Base-by-base conservation (phyloP, 2,329 filamentous ascomycete genomes). In the Penicillium oxalicum region DNA sequence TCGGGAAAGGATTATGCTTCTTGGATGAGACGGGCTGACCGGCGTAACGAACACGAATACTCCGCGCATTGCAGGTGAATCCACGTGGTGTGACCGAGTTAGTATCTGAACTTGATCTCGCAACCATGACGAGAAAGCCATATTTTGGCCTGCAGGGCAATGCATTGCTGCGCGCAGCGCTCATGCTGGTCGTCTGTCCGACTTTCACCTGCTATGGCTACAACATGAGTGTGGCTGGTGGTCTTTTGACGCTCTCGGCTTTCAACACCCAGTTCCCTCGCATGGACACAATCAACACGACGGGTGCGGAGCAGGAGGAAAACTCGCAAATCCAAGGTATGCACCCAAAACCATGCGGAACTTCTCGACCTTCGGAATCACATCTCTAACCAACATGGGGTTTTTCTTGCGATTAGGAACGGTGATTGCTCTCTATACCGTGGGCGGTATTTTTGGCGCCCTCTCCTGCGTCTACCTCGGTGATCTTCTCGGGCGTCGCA, bases 181-280 rank as follows among this genome's bases (percentile, higher is more conserved):
- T 59, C 3, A 49, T 49, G 52, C 53, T 63, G 29, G 55, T 61
- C n/a, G 61, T 61, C 4, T 56, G 49, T 8, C 61, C 61, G 41
- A 56, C 70, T 24, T 77, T 76, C 52, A 70, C 76, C 45, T 65
- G 75, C 41, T 77, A 75, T 53, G 76, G 76, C 44, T 79, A 77
- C 66, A 77, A 78, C 57, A 74, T 77, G 56, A 72, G 73, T 43
- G 73, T 73, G 39, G 67, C 74, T n/a, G 75, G 75, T 39, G 74
- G 75, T 12, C 63, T 78, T 9, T 57, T 73, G 61, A 70, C 49
- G 5, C 53, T 63, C 0, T 49, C 54, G 7, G 38, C 57, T 8
- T 49, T 60, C 50, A 56, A 61, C 48, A 41, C 13, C 38, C 68
- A 70, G 49, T 77, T 79, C 53, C 76, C 76, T 1, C 57, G 69